Conservation (phyloP, 164 flowering plant genomes). For the Dillenia suffruticosa region DNA sequence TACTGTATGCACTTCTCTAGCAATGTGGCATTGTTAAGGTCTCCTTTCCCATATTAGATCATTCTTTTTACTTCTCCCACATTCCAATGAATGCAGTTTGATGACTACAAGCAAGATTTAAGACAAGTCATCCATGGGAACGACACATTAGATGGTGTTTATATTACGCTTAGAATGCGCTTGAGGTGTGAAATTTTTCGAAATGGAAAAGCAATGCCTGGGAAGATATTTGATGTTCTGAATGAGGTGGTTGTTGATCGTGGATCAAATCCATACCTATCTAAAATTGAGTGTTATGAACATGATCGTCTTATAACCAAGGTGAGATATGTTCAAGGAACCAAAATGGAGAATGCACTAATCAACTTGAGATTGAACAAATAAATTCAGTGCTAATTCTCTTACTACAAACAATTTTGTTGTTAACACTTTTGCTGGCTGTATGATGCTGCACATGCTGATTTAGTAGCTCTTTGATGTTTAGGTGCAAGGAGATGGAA, state of each 20-base stretch:
- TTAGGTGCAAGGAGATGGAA: conserved; percentile 99
- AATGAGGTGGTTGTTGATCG: conserved; percentile 98
- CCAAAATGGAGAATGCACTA: no score
- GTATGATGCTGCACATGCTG: no score
- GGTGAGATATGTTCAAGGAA: conserved; percentile 31
- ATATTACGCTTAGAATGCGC: conserved; percentile 95
- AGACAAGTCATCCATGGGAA: conserved; percentile 90
- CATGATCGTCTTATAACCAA: conserved; percentile 94
- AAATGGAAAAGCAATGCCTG: conserved; percentile 93
- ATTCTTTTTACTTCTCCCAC: background rate
- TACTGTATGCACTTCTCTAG: conserved; percentile 41
- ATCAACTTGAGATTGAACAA: no score
- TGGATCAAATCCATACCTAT: conserved; percentile 96
- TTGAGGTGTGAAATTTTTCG: conserved; percentile 88
- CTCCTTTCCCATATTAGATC: background rate
- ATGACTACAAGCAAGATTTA: conserved; percentile 69
- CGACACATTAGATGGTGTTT: conserved; percentile 82
- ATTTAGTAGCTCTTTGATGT: background rate
- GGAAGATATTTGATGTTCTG: conserved; percentile 89
- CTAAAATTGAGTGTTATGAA: conserved; percentile 97
- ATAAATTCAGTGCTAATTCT: no score
- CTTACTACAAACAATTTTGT: no score
- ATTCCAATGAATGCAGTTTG: conserved; percentile 49
- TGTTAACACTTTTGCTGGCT: no score
- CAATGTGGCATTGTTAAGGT: conserved; percentile 2